Evolutionary conservation across 257 asterid genomes (phyloP), one percentile per base, ranked within the genome.

Genomic region (Plantago major): DNA sequence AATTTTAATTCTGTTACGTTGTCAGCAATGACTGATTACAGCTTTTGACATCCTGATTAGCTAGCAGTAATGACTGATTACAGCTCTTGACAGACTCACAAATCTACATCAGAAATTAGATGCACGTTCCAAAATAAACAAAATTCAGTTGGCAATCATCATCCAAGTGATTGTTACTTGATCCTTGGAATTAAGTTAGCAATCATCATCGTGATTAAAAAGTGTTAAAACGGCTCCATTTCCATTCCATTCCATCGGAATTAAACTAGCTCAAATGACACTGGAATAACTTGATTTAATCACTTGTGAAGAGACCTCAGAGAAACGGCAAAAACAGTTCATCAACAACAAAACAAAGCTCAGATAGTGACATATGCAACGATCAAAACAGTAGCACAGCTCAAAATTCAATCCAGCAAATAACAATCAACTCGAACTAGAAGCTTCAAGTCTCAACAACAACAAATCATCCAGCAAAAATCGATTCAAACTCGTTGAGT

Each of bases 381-480:
- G 43, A 59, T 14, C 12, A 72, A 42, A 55, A 28, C n/a, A 17
- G 67, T n/a, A 42, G 18, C 63, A 42, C 4, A 37, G 43, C 28
- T 67, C 66, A 62, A 53, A 33, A 66, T 15, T 46, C 45, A 60
- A 52, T 11, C 33, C 6, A 53, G 13, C 11, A 53, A 48, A 17
- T 14, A 12, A 38, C 13, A 14, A 53, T 16, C 10, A 14, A 45
- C 26, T 40, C 28, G 33, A 53, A 45, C 7, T 46, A 28, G 33
- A 61, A 22, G 42, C 49, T n/a, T 33, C 18, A 19, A 40, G 12
- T 28, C 22, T 53, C 15, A n/a, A 54, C 12, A 15, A 14, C 10
- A 54, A 44, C 10, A 42, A 62, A 49, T 18, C 43, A 18, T 17
- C 33, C 26, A 46, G 14, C 33, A 8, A 37, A 55, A 40, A 28